Base-by-base conservation (phyloP, 768 basidiomycete species). In the Tylopilus rubrobrunneus region DNA sequence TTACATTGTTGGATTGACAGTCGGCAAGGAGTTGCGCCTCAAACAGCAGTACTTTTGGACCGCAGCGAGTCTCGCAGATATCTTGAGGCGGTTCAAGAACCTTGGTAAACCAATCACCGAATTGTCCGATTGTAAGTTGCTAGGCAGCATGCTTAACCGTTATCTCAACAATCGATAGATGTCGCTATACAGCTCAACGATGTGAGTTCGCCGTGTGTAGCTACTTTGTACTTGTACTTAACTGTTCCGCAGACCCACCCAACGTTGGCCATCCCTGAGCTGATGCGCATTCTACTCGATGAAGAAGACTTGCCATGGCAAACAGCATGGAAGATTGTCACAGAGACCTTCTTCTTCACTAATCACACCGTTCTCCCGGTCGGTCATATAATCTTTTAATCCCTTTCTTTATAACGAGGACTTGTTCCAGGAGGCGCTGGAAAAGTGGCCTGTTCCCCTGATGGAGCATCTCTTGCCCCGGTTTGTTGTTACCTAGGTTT, bases 1-100 rank as follows among this genome's bases (percentile, higher is more conserved):
- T 51, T 33, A 62, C 36, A 21, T 25, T 21, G 9, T 49, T 41
- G 51, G 17, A 11, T 45, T 40, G 56, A 23, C 56, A 89, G 89
- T 89, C 53, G 91, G 91, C 52, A 92, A 92, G 64, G 90, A 92
- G 67, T 73, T 92, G 23, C 85, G 96, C 51, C 78, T 98, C 60
- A 95, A 96, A 76, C 96, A 98, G 63, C 96, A 99, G 74, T 95
- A 95, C 73, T 91, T 97, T 75, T 89, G 92, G 92, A 92, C 91
- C 40, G 85, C 89, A 45, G 89, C 94, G 28, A 87, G 86, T 68
- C 78, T 94, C 45, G 81, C 83, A 45, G 96, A 98, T 66, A 97
- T 98, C 66, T 65, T 96, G 45, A 83, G 96, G 51, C 85, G 96
- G 47, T 98, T 94, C 82, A 94, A 88, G 78, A 89, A 96, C 72